Evolutionary conservation across 2,329 filamentous ascomycete genomes (phyloP).

Genomic region (Colletotrichum chlorophyti): DNA sequence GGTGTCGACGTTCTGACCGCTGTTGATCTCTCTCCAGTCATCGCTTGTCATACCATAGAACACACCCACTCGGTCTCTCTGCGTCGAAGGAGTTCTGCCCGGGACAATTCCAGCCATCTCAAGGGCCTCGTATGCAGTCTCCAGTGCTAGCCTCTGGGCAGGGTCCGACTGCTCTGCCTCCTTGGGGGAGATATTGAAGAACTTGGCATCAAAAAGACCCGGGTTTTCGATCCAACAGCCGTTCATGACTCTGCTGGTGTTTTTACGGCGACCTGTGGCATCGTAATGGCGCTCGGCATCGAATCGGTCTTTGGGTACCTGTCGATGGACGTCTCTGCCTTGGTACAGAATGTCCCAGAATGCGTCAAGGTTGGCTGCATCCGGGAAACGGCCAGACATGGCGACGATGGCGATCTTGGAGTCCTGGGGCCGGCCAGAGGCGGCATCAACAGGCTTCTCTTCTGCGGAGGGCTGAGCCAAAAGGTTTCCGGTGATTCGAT

Average conservation of each 20-base stretch:
- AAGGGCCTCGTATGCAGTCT: conserved; percentile 70
- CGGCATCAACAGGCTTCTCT: too few species aligned
- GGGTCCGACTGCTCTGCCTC: conserved; percentile 72
- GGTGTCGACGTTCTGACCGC: conserved; percentile 56
- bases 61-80: conserved; percentile 51
- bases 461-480: too few species aligned
- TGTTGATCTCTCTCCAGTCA: conserved; percentile 70
- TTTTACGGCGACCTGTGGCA: conserved; percentile 70
- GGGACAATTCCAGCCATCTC: conserved; percentile 61
- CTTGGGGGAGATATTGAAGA: conserved; percentile 85
- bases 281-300: conserved; percentile 72
- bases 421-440: neutral
- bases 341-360: conserved; percentile 71
- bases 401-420: conserved; percentile 68
- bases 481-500: too few species aligned
- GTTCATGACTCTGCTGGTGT: conserved; percentile 72
- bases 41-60: conserved; percentile 72
- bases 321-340: conserved; percentile 70
- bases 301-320: conserved; percentile 71
- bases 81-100: too few species aligned
- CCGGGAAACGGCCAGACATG: conserved; percentile 69
- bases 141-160: conserved; percentile 66
- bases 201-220: conserved; percentile 75
- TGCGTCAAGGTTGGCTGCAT: conserved; percentile 31
- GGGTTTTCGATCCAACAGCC: conserved; percentile 76